Percentiles rank a stretch among this genome's conserved stretches.
Evolutionary conservation across 2,329 filamentous ascomycete genomes (phyloP).

Genomic region (Chalaropsis ovoidea): DNA sequence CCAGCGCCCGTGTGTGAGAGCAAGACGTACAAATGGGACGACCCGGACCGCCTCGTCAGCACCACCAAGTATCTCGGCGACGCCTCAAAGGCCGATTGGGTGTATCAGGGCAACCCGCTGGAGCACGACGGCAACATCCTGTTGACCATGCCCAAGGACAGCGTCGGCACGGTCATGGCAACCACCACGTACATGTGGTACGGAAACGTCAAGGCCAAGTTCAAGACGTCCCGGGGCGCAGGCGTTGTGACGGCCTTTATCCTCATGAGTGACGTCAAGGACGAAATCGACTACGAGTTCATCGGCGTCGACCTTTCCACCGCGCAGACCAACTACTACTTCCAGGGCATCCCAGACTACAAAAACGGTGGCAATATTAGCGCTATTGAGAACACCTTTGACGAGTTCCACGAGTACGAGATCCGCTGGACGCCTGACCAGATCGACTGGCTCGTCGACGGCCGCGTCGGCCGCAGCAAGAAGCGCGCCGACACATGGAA

Average conservation of each 20-base stretch:
- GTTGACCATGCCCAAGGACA: conserved; percentile 79
- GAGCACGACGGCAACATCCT: conserved; percentile 59
- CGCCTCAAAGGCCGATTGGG: conserved; percentile 70
- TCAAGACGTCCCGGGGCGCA: conserved; percentile 72
- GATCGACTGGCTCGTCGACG: conserved; percentile 82
- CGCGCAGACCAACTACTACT: conserved; percentile 95
- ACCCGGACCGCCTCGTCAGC: conserved; percentile 56
- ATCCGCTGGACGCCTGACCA: conserved; percentile 84
- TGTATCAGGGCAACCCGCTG: conserved; percentile 67
- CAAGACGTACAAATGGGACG: conserved; percentile 62
- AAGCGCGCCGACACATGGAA: conserved; percentile 79
- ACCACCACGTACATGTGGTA: conserved; percentile 91
- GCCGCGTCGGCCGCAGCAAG: conserved; percentile 61
- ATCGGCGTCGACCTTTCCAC: conserved; percentile 66
- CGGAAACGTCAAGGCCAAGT: conserved; percentile 73
- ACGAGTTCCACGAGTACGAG: conserved; percentile 78
- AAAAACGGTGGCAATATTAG: conserved; percentile 64
- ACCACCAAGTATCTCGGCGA: conserved; percentile 84
- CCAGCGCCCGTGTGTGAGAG: conserved; percentile 73
- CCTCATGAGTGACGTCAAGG: conserved; percentile 86
- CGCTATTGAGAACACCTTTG: conserved; percentile 54
- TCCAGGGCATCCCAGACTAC: conserved; percentile 83
- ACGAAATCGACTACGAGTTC: conserved; percentile 97
- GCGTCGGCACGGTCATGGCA: conserved; percentile 77
- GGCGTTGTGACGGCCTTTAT: conserved; percentile 98